Percentiles rank a stretch among this genome's conserved stretches.
Evolutionary conservation across 805 yeast genomes (phyloP).

Genomic region (Metschnikowia cubensis): DNA sequence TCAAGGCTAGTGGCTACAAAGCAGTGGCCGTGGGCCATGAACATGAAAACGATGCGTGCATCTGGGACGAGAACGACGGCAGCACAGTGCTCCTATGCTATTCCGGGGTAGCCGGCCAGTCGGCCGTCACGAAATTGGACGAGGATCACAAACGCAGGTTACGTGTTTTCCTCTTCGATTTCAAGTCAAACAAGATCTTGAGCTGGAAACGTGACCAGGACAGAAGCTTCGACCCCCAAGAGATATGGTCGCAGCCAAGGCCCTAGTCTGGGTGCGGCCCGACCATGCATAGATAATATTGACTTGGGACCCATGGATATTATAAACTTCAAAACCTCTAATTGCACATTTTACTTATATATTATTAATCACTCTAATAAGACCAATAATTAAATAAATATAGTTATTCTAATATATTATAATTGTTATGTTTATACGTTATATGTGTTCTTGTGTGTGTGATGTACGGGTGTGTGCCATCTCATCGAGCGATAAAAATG

Average conservation of each 20-base stretch:
- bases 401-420: no score
- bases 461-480: slow-evolving; percentile 16
- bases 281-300: not conserved
- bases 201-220: slow-evolving; percentile 37
- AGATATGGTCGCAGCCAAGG: slow-evolving; percentile 12
- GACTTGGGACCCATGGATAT: not conserved
- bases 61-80: slow-evolving; percentile 20
- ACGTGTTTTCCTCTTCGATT: slow-evolving; percentile 33
- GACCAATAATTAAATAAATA: no score
- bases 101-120: slow-evolving; percentile 35
- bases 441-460: not conserved
- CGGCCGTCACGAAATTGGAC: slow-evolving; percentile 27
- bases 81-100: slow-evolving; percentile 37
- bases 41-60: slow-evolving; percentile 42
- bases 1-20: slow-evolving; percentile 32
- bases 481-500: not conserved
- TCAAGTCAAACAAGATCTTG: slow-evolving; percentile 22
- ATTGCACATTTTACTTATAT: not conserved
- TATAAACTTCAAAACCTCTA: not conserved
- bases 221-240: slow-evolving; percentile 13
- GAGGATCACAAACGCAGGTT: slow-evolving; percentile 28
- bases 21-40: slow-evolving; percentile 42
- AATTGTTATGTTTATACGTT: no score
- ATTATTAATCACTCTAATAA: no score
- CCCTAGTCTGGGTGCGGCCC: not conserved